A percentile compares a stretch with the other conserved stretches of the same genome.
Conservation (phyloP, 495 filamentous ascomycete genomes). For the Penicillium subrubescens region DNA sequence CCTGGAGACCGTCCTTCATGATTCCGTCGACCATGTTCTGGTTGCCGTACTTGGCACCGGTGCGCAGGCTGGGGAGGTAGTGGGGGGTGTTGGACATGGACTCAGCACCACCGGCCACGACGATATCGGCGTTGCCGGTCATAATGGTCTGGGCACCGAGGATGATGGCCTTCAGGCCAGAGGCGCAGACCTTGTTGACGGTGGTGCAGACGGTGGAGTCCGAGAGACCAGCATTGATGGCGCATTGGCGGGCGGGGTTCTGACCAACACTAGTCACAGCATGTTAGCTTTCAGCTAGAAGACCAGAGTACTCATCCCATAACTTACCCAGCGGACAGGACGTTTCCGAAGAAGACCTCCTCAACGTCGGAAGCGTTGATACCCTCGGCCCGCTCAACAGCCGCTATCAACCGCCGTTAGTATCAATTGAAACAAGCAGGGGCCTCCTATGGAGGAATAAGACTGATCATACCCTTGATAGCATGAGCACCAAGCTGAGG, state of each 20-base stretch:
- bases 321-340: constrained; percentile 87
- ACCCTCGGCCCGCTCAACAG: constrained; percentile 79
- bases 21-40: constrained; percentile 85
- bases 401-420: constrained; percentile 56
- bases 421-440: neutral
- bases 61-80: constrained; percentile 83
- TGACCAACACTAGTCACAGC: constrained; percentile 74
- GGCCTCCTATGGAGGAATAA: neutral
- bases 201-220: constrained; percentile 83
- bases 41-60: constrained; percentile 88
- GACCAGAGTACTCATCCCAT: neutral
- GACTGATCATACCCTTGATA: constrained; percentile 71
- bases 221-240: constrained; percentile 79
- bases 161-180: constrained; percentile 88
- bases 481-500: constrained; percentile 86
- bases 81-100: constrained; percentile 98
- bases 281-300: constrained; percentile 12
- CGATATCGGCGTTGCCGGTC: constrained; percentile 84
- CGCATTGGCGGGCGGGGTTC: constrained; percentile 93
- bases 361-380: constrained; percentile 85
- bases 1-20: constrained; percentile 87
- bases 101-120: constrained; percentile 92
- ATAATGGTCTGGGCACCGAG: constrained; percentile 96
- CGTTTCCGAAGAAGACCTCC: constrained; percentile 98
- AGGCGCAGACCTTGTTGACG: constrained; percentile 98